Percentiles rank a stretch among this genome's conserved stretches.
Evolutionary conservation across 441 rosid species (phyloP).

Genomic region (Pelargonium fulgidum): DNA sequence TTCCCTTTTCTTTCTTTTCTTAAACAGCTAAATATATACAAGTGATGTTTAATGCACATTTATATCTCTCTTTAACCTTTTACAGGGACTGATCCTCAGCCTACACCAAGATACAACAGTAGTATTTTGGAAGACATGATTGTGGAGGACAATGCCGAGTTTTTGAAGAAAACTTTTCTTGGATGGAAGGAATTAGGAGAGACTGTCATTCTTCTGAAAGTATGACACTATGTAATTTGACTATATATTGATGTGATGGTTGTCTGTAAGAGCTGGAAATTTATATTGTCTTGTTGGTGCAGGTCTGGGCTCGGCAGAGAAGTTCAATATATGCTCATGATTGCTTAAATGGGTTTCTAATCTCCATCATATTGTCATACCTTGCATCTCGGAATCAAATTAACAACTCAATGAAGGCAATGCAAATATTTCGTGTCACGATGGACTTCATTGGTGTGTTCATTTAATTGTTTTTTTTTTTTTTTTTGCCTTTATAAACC

Average conservation of each 20-base stretch:
- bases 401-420: constrained; percentile 54
- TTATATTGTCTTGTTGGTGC: constrained; percentile 19
- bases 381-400: constrained; percentile 52
- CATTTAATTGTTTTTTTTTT: too few species aligned
- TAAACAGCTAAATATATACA: constrained; percentile 3
- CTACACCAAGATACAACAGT: constrained; percentile 70
- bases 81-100: constrained; percentile 40
- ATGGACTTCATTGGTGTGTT: constrained; percentile 69
- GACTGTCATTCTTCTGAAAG: constrained; percentile 75
- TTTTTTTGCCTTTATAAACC: background rate
- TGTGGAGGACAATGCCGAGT: constrained; percentile 56
- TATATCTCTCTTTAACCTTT: constrained; percentile 17
- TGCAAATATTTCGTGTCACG: constrained; percentile 69
- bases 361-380: constrained; percentile 61
- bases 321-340: constrained; percentile 64
- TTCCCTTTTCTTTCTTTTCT: constrained; percentile 1
- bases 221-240: constrained; percentile 17
- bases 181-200: constrained; percentile 63
- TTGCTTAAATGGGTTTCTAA: constrained; percentile 72
- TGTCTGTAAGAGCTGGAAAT: constrained; percentile 6
- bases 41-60: constrained; percentile 11
- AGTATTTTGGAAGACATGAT: constrained; percentile 83
- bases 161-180: constrained; percentile 47
- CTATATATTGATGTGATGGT: background rate
- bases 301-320: constrained; percentile 93